Percentiles rank a stretch among this genome's conserved stretches.
phyloP scores from a whole-genome alignment of 192 early-diverging fungal genomes.

The Gaertneriomyces sp. region DNA sequence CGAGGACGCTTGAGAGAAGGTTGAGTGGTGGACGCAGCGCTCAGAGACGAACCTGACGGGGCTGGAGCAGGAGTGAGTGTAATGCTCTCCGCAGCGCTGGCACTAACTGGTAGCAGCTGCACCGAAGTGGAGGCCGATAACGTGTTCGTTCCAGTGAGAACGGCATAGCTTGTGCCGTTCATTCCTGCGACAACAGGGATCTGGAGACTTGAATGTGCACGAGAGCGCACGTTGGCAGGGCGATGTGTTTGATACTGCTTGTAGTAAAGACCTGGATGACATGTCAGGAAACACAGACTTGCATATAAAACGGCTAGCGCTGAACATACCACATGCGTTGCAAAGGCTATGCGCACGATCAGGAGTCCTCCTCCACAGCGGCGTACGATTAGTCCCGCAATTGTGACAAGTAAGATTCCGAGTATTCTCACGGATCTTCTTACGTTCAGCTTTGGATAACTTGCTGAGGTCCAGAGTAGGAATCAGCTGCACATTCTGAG shows the following conservation, averaged over 20 bases:
- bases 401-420: slow-evolving; percentile 62
- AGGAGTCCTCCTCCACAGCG: slow-evolving; percentile 74
- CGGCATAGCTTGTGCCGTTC: not conserved
- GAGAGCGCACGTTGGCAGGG: slow-evolving; percentile 32
- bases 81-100: not conserved
- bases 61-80: slow-evolving; percentile 1
- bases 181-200: not conserved
- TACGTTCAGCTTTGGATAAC: slow-evolving; percentile 39
- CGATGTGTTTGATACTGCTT: slow-evolving; percentile 47
- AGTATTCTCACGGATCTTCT: slow-evolving; percentile 41
- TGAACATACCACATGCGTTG: slow-evolving; percentile 80
- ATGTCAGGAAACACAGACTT: not conserved
- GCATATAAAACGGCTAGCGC: not conserved
- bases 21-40: not conserved
- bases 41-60: not conserved
- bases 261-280: slow-evolving; percentile 37
- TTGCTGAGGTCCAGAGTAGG: slow-evolving; percentile 4
- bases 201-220: not conserved
- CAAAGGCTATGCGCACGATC: slow-evolving; percentile 75
- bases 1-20: slow-evolving; percentile 1
- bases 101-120: not conserved
- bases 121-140: not conserved
- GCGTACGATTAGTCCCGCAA: slow-evolving; percentile 71
- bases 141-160: not conserved
- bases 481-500: not conserved